phyloP scores from a whole-genome alignment of 805 yeast species.

The Pichia cabralensis region DNA sequence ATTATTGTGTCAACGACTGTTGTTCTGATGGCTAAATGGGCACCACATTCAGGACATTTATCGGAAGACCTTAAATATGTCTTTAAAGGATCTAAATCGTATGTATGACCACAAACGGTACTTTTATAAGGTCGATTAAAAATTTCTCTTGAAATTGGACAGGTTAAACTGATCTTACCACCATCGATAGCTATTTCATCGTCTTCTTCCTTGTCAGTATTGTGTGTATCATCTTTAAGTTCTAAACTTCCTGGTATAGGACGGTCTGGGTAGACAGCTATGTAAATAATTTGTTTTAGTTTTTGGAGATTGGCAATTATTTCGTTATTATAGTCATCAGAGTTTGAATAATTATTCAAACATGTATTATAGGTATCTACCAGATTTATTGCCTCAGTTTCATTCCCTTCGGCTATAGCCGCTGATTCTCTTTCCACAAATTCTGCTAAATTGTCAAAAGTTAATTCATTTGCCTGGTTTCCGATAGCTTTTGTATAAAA shows the following conservation, averaged over 20 bases:
- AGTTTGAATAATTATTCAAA: too few relatives aligned
- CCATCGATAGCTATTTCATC: conserved; percentile 62
- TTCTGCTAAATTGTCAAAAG: conserved; percentile 13
- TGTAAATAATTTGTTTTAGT: conserved; percentile 32
- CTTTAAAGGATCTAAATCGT: conserved; percentile 38
- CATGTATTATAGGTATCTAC: too few relatives aligned
- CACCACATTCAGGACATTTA: conserved; percentile 52
- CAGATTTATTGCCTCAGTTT: too few relatives aligned
- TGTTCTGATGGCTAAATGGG: conserved; percentile 4
- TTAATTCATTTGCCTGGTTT: neutral
- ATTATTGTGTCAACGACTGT: conserved; percentile 12
- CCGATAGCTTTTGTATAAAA: neutral
- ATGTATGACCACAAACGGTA: conserved; percentile 49
- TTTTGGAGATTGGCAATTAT: too few relatives aligned
- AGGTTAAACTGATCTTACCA: conserved; percentile 56
- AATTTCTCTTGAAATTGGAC: conserved; percentile 51
- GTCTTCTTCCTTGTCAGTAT: conserved; percentile 31
- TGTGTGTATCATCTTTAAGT: conserved; percentile 24
- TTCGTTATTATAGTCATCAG: too few relatives aligned
- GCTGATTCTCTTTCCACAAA: conserved; percentile 11
- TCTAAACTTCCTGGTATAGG: conserved; percentile 38
- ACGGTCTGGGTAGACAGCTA: conserved; percentile 49
- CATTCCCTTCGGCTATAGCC: too few relatives aligned
- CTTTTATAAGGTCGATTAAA: conserved; percentile 50
- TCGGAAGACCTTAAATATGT: conserved; percentile 22